These are phyloP conservation scores for Raffaelea albimanens DNA, from an alignment of 2,329 filamentous ascomycete species.

Conservation along the genomic window DNA sequence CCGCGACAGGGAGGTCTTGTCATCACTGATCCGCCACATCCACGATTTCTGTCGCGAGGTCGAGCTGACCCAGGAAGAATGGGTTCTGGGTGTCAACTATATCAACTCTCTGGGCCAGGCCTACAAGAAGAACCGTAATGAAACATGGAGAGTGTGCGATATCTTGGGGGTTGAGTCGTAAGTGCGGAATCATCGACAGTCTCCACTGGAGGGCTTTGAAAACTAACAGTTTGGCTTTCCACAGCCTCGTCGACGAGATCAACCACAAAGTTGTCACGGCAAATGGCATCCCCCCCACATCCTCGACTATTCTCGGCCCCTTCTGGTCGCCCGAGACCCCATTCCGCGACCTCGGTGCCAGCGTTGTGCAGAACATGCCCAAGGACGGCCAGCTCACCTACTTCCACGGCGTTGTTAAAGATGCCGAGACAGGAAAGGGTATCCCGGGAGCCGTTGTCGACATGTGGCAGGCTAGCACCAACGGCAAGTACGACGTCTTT, in stretches of 20 bases:
- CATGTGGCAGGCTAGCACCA: constrained; percentile 69
- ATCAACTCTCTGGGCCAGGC: constrained; percentile 64
- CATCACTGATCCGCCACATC: constrained; percentile 60
- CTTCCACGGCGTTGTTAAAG: constrained; percentile 54
- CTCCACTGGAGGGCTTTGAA: not conserved
- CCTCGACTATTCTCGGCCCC: constrained; percentile 73
- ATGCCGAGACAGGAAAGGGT: constrained; percentile 51
- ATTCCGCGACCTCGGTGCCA: constrained; percentile 56
- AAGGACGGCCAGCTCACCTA: constrained; percentile 41
- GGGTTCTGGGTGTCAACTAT: constrained; percentile 51
- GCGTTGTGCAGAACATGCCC: constrained; percentile 47
- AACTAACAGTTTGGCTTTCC: not conserved
- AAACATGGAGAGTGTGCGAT: constrained; percentile 64
- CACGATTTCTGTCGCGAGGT: constrained; percentile 77
- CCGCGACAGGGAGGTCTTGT: constrained; percentile 58
- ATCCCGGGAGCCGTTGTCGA: constrained; percentile 60
- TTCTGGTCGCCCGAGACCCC: constrained; percentile 74
- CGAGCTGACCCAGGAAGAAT: constrained; percentile 71
- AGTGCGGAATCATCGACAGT: constrained; percentile 12
- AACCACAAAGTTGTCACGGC: constrained; percentile 53
- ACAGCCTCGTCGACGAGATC: constrained; percentile 67
- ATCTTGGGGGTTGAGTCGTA: constrained; percentile 64
- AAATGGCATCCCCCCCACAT: constrained; percentile 46
- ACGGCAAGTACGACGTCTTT: constrained; percentile 58
- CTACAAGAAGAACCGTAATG: constrained; percentile 59